Evolutionary conservation across 257 asterid species (phyloP).

Genomic region (Ocimum tenuiflorum): DNA sequence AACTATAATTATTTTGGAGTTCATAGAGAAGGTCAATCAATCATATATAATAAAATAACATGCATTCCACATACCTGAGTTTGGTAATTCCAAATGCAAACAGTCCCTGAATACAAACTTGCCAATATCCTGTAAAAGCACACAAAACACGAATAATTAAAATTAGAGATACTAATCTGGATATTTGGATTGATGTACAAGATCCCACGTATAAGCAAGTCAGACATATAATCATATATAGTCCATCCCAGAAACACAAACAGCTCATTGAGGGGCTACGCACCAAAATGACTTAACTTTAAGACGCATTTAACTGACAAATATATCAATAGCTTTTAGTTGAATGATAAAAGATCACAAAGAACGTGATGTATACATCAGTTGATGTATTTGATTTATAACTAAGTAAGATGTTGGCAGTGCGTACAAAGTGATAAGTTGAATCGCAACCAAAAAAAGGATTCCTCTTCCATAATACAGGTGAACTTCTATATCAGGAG

Average conservation of each 20-base stretch:
- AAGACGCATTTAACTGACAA: slow-evolving; percentile 2
- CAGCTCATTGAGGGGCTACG: background rate
- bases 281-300: background rate
- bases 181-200: background rate
- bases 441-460: background rate
- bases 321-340: background rate
- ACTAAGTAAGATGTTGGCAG: background rate
- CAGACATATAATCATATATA: background rate
- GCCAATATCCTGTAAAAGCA: slow-evolving; percentile 64
- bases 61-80: slow-evolving; percentile 54
- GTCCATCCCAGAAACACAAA: background rate
- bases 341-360: background rate
- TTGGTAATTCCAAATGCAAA: slow-evolving; percentile 94
- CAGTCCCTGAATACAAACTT: slow-evolving; percentile 86
- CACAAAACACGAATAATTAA: slow-evolving; percentile 15
- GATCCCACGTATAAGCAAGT: background rate
- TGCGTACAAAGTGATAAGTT: background rate
- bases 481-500: background rate
- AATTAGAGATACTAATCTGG: background rate
- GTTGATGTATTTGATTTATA: background rate
- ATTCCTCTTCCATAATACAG: background rate
- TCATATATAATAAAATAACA: background rate
- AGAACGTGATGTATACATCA: background rate
- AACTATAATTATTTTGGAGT: slow-evolving; percentile 1
- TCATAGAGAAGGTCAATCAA: slow-evolving; percentile 4